Base-by-base conservation (phyloP, 306 rosid species). In the Quercus parvula region DNA sequence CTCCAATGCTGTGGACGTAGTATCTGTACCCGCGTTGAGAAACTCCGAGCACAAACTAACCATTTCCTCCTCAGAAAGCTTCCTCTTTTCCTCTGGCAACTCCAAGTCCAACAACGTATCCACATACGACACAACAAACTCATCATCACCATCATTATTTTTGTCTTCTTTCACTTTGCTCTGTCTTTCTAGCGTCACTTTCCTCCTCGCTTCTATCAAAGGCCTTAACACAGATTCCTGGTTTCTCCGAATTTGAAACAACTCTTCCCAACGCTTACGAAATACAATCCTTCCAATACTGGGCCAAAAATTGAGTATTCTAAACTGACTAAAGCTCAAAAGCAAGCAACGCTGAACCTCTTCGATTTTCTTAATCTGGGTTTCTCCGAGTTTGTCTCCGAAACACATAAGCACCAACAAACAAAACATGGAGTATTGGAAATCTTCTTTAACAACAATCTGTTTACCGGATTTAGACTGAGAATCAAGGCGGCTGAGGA, bases 341-440 rank as follows among this genome's bases (percentile, higher is more conserved):
- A 70, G 30, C 56, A 70, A 4, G 56, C 33, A 31, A 70, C 56
- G 74, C 19, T n/a, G 30, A 33, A 33, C 7, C 38, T 33, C 38
- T 33, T 33, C 38, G 38, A 33, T 33, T 33, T 33, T 33, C 38
- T 33, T 33, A 33, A 33, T 35, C 57, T 46, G 28, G 31, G 19
- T 70, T 30, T 70, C 75, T 56, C 11, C 18, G 55, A 70, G 35
- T 22, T 70, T 70, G 30, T 70, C 57, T 17, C 75, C 75, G 33
- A 70, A 70, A 14, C 75, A 70, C 75, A 70, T 70, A 5, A 70
- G n/a, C 5, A 70, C 75, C 33, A 70, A 15, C 75, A 70, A 38
- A 19, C 57, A 70, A 49, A 70, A 46, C 75, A 70, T 46, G 12
- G 75, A 28, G 75, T 70, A 44, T 46, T 24, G 75, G 2, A 70